Evolutionary conservation across 176 grass and related monocot genomes (phyloP).

Genomic region (Cymbopogon citratus): DNA sequence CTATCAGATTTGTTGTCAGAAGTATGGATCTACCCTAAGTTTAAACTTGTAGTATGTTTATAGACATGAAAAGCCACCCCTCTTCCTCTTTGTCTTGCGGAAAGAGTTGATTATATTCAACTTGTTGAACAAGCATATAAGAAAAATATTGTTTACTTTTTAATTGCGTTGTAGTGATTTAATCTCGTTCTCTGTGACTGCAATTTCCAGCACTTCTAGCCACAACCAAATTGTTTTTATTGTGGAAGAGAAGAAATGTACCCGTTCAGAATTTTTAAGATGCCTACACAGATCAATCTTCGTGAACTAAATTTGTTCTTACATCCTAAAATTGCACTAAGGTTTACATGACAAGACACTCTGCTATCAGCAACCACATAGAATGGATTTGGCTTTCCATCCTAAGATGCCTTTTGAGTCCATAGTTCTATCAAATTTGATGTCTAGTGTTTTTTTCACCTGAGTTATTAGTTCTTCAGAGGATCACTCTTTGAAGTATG

Average conservation of each 20-base stretch:
- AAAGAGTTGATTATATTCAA: background rate
- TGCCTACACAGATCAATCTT: conserved; percentile 34
- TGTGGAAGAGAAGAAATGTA: conserved; percentile 25
- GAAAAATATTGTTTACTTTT: background rate
- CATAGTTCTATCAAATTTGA: background rate
- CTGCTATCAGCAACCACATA: background rate
- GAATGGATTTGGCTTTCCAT: conserved; percentile 8
- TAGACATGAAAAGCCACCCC: background rate
- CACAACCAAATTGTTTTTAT: background rate
- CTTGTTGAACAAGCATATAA: background rate
- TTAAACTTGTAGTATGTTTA: background rate
- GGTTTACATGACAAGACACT: background rate
- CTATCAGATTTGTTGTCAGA: background rate
- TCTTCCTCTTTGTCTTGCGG: background rate
- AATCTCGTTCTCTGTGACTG: background rate
- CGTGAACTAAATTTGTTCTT: conserved; percentile 28
- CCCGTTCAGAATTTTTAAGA: conserved; percentile 12
- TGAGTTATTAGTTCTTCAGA: background rate
- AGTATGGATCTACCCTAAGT: background rate
- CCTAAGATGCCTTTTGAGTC: background rate
- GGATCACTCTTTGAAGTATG: background rate
- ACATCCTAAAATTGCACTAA: conserved; percentile 8
- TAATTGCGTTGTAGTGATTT: background rate
- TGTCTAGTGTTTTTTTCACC: background rate
- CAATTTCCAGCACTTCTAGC: background rate